These are phyloP conservation scores for Immersiporthe knoxdaviesiana DNA, from an alignment of 2,329 filamentous ascomycete genomes.

Conservation along the genomic window DNA sequence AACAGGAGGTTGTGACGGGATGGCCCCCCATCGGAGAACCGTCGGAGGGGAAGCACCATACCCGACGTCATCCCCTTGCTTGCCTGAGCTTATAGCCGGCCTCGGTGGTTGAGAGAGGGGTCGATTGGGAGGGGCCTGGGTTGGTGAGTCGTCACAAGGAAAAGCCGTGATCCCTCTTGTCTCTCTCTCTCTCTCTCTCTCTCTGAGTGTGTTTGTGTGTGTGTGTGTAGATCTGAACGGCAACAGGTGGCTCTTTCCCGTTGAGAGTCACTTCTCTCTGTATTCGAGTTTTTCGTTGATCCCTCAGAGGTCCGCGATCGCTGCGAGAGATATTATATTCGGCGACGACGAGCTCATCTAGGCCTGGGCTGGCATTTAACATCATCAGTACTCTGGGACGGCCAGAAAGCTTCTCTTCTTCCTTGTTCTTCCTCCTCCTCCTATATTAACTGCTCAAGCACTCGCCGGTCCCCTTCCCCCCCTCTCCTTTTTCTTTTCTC, in stretches of 20 bases:
- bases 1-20: not conserved
- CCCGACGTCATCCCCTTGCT: constrained; percentile 7
- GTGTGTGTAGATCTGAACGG: not conserved
- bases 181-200: not conserved
- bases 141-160: not conserved
- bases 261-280: not conserved
- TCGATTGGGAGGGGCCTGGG: not conserved
- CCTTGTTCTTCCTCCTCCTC: not conserved
- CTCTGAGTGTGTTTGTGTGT: not conserved
- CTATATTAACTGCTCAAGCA: not conserved
- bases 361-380: not conserved
- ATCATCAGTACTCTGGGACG: not conserved
- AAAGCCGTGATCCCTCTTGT: not conserved
- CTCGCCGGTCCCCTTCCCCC: too few relatives aligned
- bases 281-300: not conserved
- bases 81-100: not conserved
- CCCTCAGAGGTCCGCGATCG: constrained; percentile 1
- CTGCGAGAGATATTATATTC: not conserved
- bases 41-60: not conserved
- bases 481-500: too few relatives aligned
- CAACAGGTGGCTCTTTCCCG: not conserved
- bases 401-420: not conserved
- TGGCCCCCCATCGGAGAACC: constrained; percentile 3
- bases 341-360: not conserved
- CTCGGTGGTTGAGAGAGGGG: not conserved